phyloP scores from a whole-genome alignment of 306 rosid genomes.

The Citrullus mucosospermus region DNA sequence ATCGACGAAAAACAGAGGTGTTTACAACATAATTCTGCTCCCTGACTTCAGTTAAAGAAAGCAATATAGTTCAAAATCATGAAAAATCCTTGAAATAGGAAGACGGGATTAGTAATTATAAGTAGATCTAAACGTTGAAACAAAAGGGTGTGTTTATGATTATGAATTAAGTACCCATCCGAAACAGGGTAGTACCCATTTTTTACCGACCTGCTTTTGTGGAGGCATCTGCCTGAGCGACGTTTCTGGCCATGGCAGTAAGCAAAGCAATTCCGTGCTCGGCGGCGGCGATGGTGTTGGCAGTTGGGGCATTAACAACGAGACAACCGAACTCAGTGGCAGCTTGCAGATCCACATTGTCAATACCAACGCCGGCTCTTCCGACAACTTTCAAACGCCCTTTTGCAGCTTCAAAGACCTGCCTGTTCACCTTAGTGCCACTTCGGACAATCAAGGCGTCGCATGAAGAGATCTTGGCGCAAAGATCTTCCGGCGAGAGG shows the following conservation, averaged over 20 bases:
- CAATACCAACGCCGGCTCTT: constrained; percentile 90
- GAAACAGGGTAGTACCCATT: neutral
- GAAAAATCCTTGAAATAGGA: neutral
- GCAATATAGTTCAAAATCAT: neutral
- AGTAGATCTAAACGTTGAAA: neutral
- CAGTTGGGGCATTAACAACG: constrained; percentile 81
- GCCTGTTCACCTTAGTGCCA: constrained; percentile 61
- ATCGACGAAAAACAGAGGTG: neutral
- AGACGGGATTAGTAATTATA: neutral
- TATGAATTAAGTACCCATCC: too few species aligned
- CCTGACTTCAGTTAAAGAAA: too few species aligned
- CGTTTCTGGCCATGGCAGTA: constrained; percentile 75
- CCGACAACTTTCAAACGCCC: constrained; percentile 85
- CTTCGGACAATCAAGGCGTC: constrained; percentile 83
- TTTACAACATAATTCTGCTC: neutral
- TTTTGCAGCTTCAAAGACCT: constrained; percentile 53
- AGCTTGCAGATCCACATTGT: constrained; percentile 87
- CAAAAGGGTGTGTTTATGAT: neutral
- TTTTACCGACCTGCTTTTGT: constrained; percentile 49
- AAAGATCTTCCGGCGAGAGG: constrained; percentile 42
- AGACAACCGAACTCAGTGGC: constrained; percentile 86
- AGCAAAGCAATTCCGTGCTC: constrained; percentile 86
- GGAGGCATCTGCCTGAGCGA: constrained; percentile 83
- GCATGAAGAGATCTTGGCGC: constrained; percentile 51
- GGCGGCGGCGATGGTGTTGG: constrained; percentile 82